Conservation (phyloP, 306 rosid genomes). For the Acacia confusa region DNA sequence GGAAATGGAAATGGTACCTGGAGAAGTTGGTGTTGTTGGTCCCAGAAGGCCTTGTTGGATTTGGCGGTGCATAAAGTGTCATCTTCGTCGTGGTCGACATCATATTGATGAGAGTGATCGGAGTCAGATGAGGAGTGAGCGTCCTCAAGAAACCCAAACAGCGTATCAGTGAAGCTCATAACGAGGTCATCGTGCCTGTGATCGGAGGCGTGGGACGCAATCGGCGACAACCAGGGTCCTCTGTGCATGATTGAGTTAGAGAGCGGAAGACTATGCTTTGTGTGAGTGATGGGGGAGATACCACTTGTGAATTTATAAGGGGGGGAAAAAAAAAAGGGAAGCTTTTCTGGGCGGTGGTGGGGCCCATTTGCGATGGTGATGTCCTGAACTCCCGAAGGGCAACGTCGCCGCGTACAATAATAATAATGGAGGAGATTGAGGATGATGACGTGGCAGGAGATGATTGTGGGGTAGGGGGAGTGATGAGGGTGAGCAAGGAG, state of each 20-base stretch:
- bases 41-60: constrained; percentile 61
- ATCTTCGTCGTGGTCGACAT: constrained; percentile 17
- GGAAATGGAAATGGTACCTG: constrained; percentile 41
- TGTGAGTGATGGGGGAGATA: not conserved
- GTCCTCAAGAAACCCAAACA: constrained; percentile 61
- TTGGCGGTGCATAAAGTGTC: constrained; percentile 27
- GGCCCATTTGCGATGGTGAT: not conserved
- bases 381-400: not conserved
- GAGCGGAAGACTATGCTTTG: not conserved
- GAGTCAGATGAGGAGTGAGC: constrained; percentile 36
- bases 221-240: not conserved
- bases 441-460: not conserved
- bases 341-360: not conserved
- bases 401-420: not conserved
- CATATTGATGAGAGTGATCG: not conserved
- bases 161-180: constrained; percentile 48
- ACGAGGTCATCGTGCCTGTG: not conserved
- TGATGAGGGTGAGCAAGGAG: not conserved
- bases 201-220: constrained; percentile 32
- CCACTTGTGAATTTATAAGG: not conserved
- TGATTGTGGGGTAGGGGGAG: too few relatives aligned
- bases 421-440: not conserved
- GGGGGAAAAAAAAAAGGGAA: not conserved
- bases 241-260: constrained; percentile 17
- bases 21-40: constrained; percentile 56